Evolutionary conservation across 2,329 filamentous ascomycete genomes (phyloP).

Genomic region (Pseudopithomyces maydicus): DNA sequence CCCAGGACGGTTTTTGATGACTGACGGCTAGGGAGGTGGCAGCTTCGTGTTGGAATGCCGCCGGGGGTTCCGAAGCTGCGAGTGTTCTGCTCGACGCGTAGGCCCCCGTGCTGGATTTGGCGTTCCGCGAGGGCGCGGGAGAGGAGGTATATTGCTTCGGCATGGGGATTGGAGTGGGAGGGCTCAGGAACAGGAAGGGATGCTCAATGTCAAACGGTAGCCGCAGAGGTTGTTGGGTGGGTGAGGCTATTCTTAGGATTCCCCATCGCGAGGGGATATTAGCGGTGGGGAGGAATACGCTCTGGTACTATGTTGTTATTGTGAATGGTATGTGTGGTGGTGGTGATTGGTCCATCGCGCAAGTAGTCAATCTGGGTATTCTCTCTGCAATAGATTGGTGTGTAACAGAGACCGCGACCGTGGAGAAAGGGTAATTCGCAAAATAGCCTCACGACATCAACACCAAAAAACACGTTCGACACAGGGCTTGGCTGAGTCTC

Average conservation of each 20-base stretch:
- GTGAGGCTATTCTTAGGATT: conserved; percentile 21
- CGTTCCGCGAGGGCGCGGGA: not conserved
- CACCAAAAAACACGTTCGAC: not conserved
- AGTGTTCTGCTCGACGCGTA: not conserved
- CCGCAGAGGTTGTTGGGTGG: not conserved
- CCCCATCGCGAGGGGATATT: conserved; percentile 2
- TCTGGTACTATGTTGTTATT: conserved; percentile 28
- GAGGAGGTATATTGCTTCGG: conserved; percentile 2
- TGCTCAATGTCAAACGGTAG: conserved; percentile 17
- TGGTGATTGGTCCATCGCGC: conserved; percentile 24
- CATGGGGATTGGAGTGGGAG: not conserved
- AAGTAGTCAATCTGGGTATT: conserved; percentile 26
- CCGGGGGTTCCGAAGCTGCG: not conserved
- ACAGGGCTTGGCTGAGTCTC: not conserved
- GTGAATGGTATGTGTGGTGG: conserved; percentile 1
- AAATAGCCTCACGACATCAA: not conserved
- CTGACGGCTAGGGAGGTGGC: not conserved
- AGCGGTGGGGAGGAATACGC: conserved; percentile 10
- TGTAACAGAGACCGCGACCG: conserved; percentile 3
- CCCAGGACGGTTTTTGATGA: conserved; percentile 1
- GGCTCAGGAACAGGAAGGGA: not conserved
- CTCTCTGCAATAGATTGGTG: conserved; percentile 9
- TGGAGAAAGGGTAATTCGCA: not conserved
- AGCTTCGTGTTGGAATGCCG: not conserved
- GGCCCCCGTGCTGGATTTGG: not conserved